These are phyloP conservation scores for Staphylotrichum tortipilum DNA, from an alignment of 495 filamentous ascomycete species.

Conservation along the genomic window DNA sequence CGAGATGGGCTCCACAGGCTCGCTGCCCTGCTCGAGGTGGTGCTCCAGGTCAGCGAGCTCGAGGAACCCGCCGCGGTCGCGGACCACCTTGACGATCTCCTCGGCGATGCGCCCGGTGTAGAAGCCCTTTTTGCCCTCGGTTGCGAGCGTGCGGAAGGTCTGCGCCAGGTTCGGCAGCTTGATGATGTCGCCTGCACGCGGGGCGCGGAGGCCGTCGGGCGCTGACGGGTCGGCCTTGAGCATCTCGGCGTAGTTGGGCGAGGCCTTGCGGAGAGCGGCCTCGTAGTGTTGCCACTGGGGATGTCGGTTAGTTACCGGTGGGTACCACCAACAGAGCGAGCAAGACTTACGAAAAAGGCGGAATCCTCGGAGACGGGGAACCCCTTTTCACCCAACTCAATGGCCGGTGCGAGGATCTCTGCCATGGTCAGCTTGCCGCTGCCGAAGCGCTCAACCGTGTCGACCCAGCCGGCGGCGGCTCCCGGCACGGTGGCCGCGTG, in stretches of 20 bases:
- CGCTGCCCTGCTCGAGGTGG: conserved; percentile 65
- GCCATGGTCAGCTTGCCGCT: conserved; percentile 73
- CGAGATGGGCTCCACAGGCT: conserved; percentile 73
- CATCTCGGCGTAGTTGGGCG: conserved; percentile 79
- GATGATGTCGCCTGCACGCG: conserved; percentile 78
- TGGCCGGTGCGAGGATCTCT: conserved; percentile 75
- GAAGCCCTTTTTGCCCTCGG: conserved; percentile 81
- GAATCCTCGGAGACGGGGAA: conserved; percentile 81
- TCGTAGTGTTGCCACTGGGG: conserved; percentile 61
- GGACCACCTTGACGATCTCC: conserved; percentile 66
- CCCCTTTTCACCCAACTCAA: conserved; percentile 79
- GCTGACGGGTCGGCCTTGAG: conserved; percentile 63
- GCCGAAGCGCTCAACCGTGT: conserved; percentile 83
- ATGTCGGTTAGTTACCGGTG: neutral
- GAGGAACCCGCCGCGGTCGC: conserved; percentile 68
- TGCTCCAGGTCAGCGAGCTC: conserved; percentile 69
- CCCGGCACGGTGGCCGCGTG: conserved; percentile 82
- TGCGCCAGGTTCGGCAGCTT: conserved; percentile 72
- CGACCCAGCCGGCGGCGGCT: conserved; percentile 89
- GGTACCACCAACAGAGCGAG: neutral
- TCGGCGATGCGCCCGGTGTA: conserved; percentile 79
- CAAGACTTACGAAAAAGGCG: conserved; percentile 54
- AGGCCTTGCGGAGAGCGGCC: conserved; percentile 52
- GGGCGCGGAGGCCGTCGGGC: conserved; percentile 56
- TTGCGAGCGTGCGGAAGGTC: conserved; percentile 72